Base-by-base conservation (phyloP, 148 eudicot genomes). In the Simmondsia chinensis region DNA sequence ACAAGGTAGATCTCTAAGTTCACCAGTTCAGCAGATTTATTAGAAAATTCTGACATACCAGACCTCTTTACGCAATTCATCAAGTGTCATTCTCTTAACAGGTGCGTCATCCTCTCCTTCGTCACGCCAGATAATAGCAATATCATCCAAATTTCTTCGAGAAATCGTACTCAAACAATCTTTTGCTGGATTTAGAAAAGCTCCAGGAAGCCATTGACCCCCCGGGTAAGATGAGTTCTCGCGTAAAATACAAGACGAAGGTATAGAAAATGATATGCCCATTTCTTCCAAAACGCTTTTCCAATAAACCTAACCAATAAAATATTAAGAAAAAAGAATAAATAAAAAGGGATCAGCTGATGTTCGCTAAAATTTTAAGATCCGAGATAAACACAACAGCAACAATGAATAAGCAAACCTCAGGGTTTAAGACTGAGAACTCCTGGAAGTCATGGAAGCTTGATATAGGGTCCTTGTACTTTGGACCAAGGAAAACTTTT, bases 201-300 rank as follows among this genome's bases (percentile, higher is more conserved):
- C 89, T 16, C 79, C 78, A 40, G 86, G 94, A 54, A 91, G 86
- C 99, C 99, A 91, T 31, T 70, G 79, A 52, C 99, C 99, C 38
- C 95, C 99, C 1, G 99, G 95, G 43, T 72, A 63, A 31, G 70
- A 65, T 23, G 75, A 52, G 48, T 59, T 61, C 33, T 85, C 94
- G 14, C 36, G 56, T 37, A 91, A 36, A 50, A 91, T 79, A 65
- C 83, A 61, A 21, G 61, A 56, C 12, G 99, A 94, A 28, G 66
- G 74, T 60, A 33, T 74, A 26, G 81, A 68, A 59, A 79, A 91
- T 43, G 73, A 74, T 27, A 85, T 26, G 21, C 50, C 46, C 76
- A 91, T 68, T 66, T 85, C 93, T 33, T 70, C 69, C 48, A 91
- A 42, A 41, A 91, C 33, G 37, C 66, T 61, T 71, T 52, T 79